Percentiles rank a stretch among this genome's conserved stretches.
Conservation (phyloP, 805 yeast species). For the Pichia heedii region DNA sequence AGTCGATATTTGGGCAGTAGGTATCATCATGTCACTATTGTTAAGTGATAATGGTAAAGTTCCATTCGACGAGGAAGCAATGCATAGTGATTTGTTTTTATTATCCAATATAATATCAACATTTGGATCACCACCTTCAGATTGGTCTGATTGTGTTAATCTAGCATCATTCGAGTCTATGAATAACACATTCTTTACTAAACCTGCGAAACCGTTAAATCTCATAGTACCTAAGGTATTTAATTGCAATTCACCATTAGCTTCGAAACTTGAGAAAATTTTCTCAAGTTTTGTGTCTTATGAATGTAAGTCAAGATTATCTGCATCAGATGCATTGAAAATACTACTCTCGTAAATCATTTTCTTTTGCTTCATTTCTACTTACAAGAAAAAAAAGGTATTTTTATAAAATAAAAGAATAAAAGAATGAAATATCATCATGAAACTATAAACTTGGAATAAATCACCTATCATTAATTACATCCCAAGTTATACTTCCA, state of each 20-base stretch:
- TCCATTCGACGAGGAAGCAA: constrained; percentile 31
- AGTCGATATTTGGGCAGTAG: constrained; percentile 68
- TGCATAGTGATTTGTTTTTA: constrained; percentile 48
- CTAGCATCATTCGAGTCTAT: constrained; percentile 29
- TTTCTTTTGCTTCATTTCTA: not conserved
- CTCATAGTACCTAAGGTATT: constrained; percentile 29
- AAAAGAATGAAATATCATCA: not conserved
- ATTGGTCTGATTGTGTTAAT: constrained; percentile 37
- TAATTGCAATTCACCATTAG: constrained; percentile 3
- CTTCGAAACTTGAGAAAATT: constrained; percentile 15
- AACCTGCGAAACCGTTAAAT: constrained; percentile 15
- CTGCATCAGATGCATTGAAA: constrained; percentile 22
- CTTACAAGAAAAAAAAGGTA: too few relatives aligned
- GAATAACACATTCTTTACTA: constrained; percentile 20
- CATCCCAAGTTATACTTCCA: too few relatives aligned
- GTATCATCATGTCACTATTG: constrained; percentile 49
- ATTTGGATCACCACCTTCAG: constrained; percentile 56
- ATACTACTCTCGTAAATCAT: constrained; percentile 1
- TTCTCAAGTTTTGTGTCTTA: constrained; percentile 38
- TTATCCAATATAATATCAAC: constrained; percentile 42
- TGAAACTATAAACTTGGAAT: too few relatives aligned
- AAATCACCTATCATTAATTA: too few relatives aligned
- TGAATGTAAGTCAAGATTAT: constrained; percentile 26
- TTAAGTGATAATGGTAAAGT: constrained; percentile 32
- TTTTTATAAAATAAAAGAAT: not conserved